phyloP scores from a whole-genome alignment of 1,284 basidiomycete species.

The Cryptococcus amylolentus region DNA sequence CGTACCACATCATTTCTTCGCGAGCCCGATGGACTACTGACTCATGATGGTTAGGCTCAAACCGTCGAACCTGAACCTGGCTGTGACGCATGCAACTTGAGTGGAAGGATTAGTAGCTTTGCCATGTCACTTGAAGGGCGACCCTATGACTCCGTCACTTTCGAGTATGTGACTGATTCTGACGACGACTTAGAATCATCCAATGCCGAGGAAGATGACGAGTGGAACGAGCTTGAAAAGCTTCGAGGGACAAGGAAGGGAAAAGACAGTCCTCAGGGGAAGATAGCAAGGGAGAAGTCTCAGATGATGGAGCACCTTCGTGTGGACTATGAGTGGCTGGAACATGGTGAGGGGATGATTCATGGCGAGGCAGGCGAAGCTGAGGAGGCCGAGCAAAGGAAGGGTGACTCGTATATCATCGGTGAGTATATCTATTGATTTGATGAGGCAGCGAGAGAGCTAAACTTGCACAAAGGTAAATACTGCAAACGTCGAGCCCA shows the following conservation, averaged over 20 bases:
- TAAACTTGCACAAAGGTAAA: slow-evolving; percentile 55
- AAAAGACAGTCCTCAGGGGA: slow-evolving; percentile 1
- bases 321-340: background rate
- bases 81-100: slow-evolving; percentile 76
- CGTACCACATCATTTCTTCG: slow-evolving; percentile 4
- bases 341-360: background rate
- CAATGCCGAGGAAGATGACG: slow-evolving; percentile 6
- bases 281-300: slow-evolving; percentile 3
- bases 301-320: background rate
- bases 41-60: background rate
- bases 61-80: slow-evolving; percentile 59
- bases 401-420: slow-evolving; percentile 18
- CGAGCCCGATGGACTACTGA: background rate
- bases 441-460: background rate
- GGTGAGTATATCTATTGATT: no score
- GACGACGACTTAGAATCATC: background rate
- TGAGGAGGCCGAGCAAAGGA: slow-evolving; percentile 3
- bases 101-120: slow-evolving; percentile 53
- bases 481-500: slow-evolving; percentile 68
- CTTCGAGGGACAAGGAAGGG: slow-evolving; percentile 2
- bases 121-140: slow-evolving; percentile 31
- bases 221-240: slow-evolving; percentile 25
- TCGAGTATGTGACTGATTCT: slow-evolving; percentile 24
- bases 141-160: slow-evolving; percentile 41
- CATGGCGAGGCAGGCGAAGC: background rate